Evolutionary conservation across 352 stramenopile species (phyloP).

Genomic region (Pythium brachiatum): DNA sequence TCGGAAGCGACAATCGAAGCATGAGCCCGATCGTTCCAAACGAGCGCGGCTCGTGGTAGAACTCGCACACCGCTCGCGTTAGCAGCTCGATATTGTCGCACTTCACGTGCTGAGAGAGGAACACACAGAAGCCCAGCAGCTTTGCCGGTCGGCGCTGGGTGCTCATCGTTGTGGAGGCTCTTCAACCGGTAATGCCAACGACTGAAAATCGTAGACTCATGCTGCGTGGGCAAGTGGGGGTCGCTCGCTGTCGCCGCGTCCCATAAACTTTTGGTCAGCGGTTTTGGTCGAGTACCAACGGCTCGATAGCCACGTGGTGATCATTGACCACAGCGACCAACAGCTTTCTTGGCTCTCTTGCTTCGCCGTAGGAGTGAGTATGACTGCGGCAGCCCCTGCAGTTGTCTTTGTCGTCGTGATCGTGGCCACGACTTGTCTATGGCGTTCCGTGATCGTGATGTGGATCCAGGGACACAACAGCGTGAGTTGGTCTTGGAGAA

Average conservation of each 20-base stretch:
- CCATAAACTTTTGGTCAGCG: neutral
- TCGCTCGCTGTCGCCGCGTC: neutral
- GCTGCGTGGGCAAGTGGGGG: neutral
- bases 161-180: neutral
- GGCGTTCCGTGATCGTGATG: conserved; percentile 15
- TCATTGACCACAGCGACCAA: neutral
- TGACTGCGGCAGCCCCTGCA: neutral
- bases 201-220: neutral
- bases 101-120: neutral
- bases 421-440: conserved; percentile 10
- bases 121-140: conserved; percentile 13
- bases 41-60: conserved; percentile 7
- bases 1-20: neutral
- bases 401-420: conserved; percentile 2
- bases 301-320: neutral
- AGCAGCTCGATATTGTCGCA: conserved; percentile 14
- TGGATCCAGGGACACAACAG: conserved; percentile 14
- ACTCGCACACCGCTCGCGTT: neutral
- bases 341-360: neutral
- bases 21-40: conserved; percentile 6
- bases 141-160: neutral
- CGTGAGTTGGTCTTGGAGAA: conserved; percentile 13
- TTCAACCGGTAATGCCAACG: too few species aligned
- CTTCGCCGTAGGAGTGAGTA: neutral
- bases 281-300: neutral